Evolutionary conservation across 805 yeast species (phyloP), one percentile per base, ranked within the genome.

Genomic region (Ogataea pilisensis): DNA sequence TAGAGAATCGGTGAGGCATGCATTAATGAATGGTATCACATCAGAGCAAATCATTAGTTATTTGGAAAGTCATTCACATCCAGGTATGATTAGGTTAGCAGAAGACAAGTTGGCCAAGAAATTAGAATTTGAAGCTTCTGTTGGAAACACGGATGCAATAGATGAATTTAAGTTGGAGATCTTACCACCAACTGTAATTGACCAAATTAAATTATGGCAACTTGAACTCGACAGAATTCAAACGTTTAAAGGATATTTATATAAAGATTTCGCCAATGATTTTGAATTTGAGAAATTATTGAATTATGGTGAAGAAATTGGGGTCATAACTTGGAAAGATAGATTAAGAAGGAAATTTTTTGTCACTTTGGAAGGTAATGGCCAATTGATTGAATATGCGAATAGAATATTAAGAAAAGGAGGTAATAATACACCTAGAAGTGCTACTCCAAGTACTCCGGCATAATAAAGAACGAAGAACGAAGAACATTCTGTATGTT

Each of bases 131-230:
- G 82, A 78, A 49, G 63, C 72, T 29, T 73, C 73, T 21, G 68
- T 73, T 37, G 64, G 63, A 13, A 57, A 57, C 36, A 42, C 46
- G 3, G 35, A 48, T 12, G 71, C 76, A 37, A 64, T 75, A 5
- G 55, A 53, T 26, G 73, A 73, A 46, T 75, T 79, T 49, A 58
- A 74, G 47, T 53, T 80, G 43, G 81, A 82, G 55, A 68, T 93
- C 11, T 60, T 85, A 5, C 98, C 98, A 3, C 96, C 98, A 0
- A 93, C 96, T 0, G 95, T 93, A n/a, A 85, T 87, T 1, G 99
- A 93, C 63, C 99, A 93, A 61, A 86, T 93, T 52, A 82, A 81
- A 58, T 70, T 93, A 39, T 93, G 99, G 99, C 98, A 93, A 66
- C 69, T 93, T 45, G 99, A 93, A 60, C 65, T 90, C 66, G 98